Percentiles rank a stretch among this genome's conserved stretches.
phyloP scores from a whole-genome alignment of 768 basidiomycete species.

The Rhizopogon vinicolor region DNA sequence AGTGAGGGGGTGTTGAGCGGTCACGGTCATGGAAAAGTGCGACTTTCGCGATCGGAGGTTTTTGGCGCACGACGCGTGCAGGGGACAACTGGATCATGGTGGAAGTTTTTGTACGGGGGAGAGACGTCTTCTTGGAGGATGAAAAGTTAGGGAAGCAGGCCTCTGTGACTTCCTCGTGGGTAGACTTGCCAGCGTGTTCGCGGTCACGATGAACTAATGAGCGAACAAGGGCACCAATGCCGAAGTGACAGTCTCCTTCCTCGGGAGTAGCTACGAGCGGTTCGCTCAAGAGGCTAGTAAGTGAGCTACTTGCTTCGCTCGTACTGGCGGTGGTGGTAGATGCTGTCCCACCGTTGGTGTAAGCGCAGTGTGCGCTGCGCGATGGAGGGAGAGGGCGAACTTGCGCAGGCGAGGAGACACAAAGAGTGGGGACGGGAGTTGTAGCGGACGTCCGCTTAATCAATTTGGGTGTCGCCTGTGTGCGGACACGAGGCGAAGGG shows the following conservation, averaged over 20 bases:
- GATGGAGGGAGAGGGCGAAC: constrained; percentile 20
- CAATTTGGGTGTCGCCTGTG: constrained; percentile 28
- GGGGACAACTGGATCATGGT: constrained; percentile 14
- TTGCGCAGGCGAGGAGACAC: constrained; percentile 39
- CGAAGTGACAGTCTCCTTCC: constrained; percentile 35
- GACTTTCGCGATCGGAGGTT: constrained; percentile 7
- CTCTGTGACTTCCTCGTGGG: constrained; percentile 26
- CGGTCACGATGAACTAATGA: constrained; percentile 23
- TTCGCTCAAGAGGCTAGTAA: constrained; percentile 45
- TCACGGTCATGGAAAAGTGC: constrained; percentile 5
- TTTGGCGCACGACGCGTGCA: constrained; percentile 9
- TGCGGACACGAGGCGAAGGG: constrained; percentile 12
- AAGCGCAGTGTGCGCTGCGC: constrained; percentile 30
- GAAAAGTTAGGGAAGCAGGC: constrained; percentile 25
- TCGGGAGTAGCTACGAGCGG: constrained; percentile 37
- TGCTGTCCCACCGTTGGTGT: constrained; percentile 15
- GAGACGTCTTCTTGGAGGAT: constrained; percentile 11
- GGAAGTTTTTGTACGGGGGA: constrained; percentile 12
- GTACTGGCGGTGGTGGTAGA: constrained; percentile 26
- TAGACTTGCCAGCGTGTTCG: constrained; percentile 12
- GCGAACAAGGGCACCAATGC: constrained; percentile 38
- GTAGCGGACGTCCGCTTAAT: constrained; percentile 28
- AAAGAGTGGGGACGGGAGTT: constrained; percentile 41
- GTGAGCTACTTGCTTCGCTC: constrained; percentile 42
- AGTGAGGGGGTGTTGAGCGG: constrained; percentile 15